Evolutionary conservation across 2,329 filamentous ascomycete species (phyloP).

Genomic region (Fusarium metavorans): DNA sequence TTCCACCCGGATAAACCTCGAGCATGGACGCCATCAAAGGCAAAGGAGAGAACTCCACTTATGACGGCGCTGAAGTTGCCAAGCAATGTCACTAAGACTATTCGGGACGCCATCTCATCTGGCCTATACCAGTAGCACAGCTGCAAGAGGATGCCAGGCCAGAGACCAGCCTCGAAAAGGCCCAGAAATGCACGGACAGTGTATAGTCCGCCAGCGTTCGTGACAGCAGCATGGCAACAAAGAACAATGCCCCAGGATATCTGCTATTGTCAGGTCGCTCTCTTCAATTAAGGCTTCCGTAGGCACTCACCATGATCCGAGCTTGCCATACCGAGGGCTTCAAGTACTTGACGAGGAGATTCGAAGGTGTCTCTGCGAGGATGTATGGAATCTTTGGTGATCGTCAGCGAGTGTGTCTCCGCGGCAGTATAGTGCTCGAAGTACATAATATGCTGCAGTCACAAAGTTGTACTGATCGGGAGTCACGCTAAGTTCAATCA

Average conservation of each 20-base stretch:
- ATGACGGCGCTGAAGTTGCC: constrained; percentile 57
- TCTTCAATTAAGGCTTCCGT: neutral
- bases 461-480: constrained; percentile 56
- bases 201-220: neutral
- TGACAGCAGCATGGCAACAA: neutral
- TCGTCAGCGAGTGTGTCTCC: neutral
- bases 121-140: constrained; percentile 62
- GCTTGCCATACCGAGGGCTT: constrained; percentile 55
- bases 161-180: constrained; percentile 53
- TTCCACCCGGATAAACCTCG: constrained; percentile 49
- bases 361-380: constrained; percentile 54
- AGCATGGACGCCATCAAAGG: constrained; percentile 52
- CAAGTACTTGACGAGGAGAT: constrained; percentile 54
- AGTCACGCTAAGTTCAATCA: constrained; percentile 54
- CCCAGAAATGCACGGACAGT: constrained; percentile 5
- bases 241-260: constrained; percentile 13
- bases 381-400: constrained; percentile 49
- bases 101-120: constrained; percentile 53
- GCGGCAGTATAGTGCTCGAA: neutral
- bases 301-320: constrained; percentile 50
- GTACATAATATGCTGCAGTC: constrained; percentile 55
- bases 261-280: neutral
- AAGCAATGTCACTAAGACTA: constrained; percentile 21
- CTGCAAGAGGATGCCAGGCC: constrained; percentile 57
- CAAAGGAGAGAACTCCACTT: constrained; percentile 58